Evolutionary conservation across 768 basidiomycete genomes (phyloP), one percentile per base, ranked within the genome.

Genomic region (Russula emetica): DNA sequence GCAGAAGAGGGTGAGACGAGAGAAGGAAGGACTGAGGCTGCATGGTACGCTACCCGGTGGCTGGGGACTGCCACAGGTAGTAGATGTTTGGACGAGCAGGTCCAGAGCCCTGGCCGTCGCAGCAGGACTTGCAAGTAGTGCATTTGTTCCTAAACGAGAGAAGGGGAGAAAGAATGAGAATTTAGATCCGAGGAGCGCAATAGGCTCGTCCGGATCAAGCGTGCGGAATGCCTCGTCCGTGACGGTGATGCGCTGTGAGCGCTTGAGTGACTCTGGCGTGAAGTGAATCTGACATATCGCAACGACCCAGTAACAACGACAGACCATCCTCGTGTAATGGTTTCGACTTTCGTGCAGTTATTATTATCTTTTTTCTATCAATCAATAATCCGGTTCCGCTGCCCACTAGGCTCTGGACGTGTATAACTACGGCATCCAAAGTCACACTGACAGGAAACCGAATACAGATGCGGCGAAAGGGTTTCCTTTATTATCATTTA

Each of bases 21-120:
- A 10, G 88, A 88, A 0, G 92, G 88, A 24, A 94, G 79, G 16
- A 89, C 82, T 20, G 63, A 42, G 1, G 87, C 82, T 18, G 86
- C 81, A 82, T 92, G 87, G 72, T 90, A 90, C 47, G 70, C 24
- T 34, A 54, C 30, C 0, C 36, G 10, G 4, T 32, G 18, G 38
- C 38, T 16, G 0, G 38, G 36, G 22, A 22, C 26, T 28, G 7
- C 13, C 24, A 26, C 13, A 24, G 22, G n/a, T 16, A 24, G 28
- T 13, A 5, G 42, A 30, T n/a, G 34, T 44, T 49, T 53, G 51
- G 38, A 18, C n/a, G 50, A n/a, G 16, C 30, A 44, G 6, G 44
- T 14, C 9, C 30, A 26, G n/a, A 28, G 32, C 26, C 28, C 6
- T 7, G 30, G 42, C 9, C 30, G 42, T 61, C 47, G 63, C 40